A percentile compares a stretch with the other conserved stretches of the same genome.
These are phyloP conservation scores for Datura wrightii DNA, from an alignment of 257 asterid genomes.

Conservation along the genomic window DNA sequence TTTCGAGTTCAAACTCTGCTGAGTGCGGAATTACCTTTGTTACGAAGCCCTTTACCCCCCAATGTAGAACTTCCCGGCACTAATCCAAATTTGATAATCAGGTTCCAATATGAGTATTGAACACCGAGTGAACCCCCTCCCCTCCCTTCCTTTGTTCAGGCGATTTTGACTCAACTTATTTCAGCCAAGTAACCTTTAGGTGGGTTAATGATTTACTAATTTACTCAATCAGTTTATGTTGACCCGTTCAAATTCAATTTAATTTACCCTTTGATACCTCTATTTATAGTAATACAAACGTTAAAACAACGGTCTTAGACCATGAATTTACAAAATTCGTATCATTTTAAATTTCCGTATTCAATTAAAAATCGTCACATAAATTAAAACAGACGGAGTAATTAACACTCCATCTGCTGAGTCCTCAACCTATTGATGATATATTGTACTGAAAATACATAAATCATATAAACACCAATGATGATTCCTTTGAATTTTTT, in stretches of 20 bases:
- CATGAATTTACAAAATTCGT: too few relatives aligned
- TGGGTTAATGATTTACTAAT: neutral
- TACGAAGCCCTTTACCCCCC: too few relatives aligned
- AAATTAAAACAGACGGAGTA: accelerated
- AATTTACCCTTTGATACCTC: neutral
- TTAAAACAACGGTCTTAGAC: neutral
- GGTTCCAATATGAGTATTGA: too few relatives aligned
- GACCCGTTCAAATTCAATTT: neutral
- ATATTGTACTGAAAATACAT: neutral
- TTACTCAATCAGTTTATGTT: neutral
- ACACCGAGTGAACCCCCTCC: too few relatives aligned
- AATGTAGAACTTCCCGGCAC: too few relatives aligned
- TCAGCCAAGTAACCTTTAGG: too few relatives aligned
- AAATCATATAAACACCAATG: neutral
- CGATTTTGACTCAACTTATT: neutral
- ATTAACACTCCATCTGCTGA: neutral
- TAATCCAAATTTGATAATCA: too few relatives aligned
- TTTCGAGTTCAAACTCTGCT: too few relatives aligned
- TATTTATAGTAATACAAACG: neutral
- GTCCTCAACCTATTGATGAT: neutral
- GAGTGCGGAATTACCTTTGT: too few relatives aligned
- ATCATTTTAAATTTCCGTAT: neutral
- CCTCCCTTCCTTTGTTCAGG: neutral
- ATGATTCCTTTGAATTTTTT: neutral
- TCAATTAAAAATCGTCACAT: neutral